These are phyloP conservation scores for Fusarium lyarnte DNA, from an alignment of 2,329 filamentous ascomycete genomes.

Conservation along the genomic window DNA sequence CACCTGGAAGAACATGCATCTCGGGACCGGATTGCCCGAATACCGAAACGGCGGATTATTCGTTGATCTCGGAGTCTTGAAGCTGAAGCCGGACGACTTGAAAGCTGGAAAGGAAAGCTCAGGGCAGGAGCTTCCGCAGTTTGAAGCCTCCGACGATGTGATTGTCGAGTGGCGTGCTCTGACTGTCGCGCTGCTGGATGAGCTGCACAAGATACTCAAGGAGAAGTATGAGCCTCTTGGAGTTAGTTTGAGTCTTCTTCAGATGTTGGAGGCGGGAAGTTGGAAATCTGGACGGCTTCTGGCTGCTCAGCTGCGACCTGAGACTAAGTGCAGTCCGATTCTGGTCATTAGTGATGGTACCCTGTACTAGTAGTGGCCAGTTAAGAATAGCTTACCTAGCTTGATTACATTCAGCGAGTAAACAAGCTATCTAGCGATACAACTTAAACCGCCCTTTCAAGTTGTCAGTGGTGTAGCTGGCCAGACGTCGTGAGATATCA, in stretches of 20 bases:
- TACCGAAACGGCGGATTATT: conserved; percentile 78
- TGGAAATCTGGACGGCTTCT: conserved; percentile 80
- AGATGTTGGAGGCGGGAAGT: conserved; percentile 63
- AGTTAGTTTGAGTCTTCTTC: conserved; percentile 53
- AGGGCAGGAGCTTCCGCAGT: conserved; percentile 57
- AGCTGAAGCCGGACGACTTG: conserved; percentile 56
- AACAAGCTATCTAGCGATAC: no score
- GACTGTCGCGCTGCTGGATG: conserved; percentile 66
- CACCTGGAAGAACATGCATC: conserved; percentile 61
- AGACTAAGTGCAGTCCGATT: conserved; percentile 84
- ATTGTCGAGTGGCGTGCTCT: conserved; percentile 70
- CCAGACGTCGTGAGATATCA: no score
- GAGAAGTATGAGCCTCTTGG: conserved; percentile 45
- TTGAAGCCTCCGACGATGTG: conserved; percentile 64
- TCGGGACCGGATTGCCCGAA: conserved; percentile 75
- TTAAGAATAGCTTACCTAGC: no score
- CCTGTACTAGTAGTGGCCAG: conserved; percentile 23
- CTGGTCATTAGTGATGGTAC: conserved; percentile 52
- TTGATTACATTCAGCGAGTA: no score
- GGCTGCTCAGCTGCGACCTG: conserved; percentile 79
- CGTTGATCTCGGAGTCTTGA: conserved; percentile 66
- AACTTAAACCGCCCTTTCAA: no score
- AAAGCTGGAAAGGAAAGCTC: conserved; percentile 55
- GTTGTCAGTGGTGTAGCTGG: no score
- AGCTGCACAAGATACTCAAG: conserved; percentile 50